Evolutionary conservation across 352 stramenopile species (phyloP).

Genomic region (Globisporangium ultimum): DNA sequence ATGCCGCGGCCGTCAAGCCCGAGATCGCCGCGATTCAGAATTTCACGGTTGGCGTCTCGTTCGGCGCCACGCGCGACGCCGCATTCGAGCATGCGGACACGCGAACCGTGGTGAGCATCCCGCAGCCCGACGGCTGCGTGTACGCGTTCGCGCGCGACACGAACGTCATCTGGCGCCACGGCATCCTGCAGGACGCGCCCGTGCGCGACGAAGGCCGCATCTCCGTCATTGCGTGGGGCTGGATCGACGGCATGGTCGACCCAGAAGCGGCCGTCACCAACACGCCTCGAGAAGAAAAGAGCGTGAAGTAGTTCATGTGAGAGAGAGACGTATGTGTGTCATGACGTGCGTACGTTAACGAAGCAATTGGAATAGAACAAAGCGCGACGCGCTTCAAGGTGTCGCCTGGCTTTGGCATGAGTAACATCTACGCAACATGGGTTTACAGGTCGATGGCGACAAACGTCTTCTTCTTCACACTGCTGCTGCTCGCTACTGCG

Average conservation of each 20-base stretch:
- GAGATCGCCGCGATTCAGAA: conserved; percentile 91
- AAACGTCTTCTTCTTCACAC: conserved; percentile 9
- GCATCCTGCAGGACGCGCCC: conserved; percentile 84
- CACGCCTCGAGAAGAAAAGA: too few relatives aligned
- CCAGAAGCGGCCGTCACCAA: neutral
- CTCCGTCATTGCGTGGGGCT: conserved; percentile 93
- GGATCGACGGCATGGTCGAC: conserved; percentile 72
- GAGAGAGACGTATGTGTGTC: neutral
- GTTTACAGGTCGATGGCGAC: conserved; percentile 14
- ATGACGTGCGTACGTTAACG: neutral
- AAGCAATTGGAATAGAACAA: too few relatives aligned
- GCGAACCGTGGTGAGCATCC: conserved; percentile 88
- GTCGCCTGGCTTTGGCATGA: too few relatives aligned
- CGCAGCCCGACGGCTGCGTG: conserved; percentile 91
- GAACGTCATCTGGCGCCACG: conserved; percentile 93
- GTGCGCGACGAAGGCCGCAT: conserved; percentile 89
- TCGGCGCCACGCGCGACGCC: conserved; percentile 89
- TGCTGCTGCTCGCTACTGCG: neutral
- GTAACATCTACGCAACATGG: too few relatives aligned
- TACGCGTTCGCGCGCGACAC: conserved; percentile 93
- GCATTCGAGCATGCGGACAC: conserved; percentile 88
- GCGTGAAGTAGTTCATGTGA: neutral
- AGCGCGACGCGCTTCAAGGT: too few relatives aligned
- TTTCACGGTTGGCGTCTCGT: conserved; percentile 94
- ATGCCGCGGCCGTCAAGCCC: conserved; percentile 92